Percentiles rank a stretch among this genome's conserved stretches.
Evolutionary conservation across 345 rosid genomes (phyloP).

Genomic region (Lenwebbia sp.): DNA sequence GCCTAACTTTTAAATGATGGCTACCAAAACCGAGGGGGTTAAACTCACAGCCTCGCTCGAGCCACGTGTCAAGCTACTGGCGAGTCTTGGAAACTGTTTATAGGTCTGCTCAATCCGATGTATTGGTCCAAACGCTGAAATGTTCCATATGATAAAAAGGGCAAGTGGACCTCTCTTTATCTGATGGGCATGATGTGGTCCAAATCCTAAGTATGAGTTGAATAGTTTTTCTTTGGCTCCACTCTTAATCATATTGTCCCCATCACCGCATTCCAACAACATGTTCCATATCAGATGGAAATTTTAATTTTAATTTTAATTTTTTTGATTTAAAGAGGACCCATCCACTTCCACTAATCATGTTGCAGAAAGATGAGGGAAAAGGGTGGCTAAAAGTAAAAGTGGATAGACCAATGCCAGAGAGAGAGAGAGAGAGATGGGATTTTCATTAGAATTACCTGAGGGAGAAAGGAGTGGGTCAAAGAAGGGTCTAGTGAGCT

Average conservation of each 20-base stretch:
- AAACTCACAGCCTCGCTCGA: not conserved
- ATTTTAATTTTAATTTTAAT: not conserved
- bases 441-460: not conserved
- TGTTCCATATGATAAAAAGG: not conserved
- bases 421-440: not conserved
- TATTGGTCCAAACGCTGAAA: constrained; percentile 10
- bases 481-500: not conserved
- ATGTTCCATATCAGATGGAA: constrained; percentile 6
- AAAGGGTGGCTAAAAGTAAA: not conserved
- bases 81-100: not conserved
- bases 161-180: not conserved
- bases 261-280: constrained; percentile 29
- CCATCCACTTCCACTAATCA: constrained; percentile 17
- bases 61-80: not conserved
- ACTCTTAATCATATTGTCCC: constrained; percentile 29
- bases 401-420: not conserved
- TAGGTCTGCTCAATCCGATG: not conserved
- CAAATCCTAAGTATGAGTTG: constrained; percentile 5
- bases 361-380: constrained; percentile 20
- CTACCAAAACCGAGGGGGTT: not conserved
- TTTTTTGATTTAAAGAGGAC: not conserved
- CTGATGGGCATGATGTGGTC: constrained; percentile 20
- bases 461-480: not conserved
- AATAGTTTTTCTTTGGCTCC: not conserved
- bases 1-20: not conserved